These are phyloP conservation scores for Breviolum minutum DNA, from an alignment of 73 alveolate species.

Conservation along the genomic window DNA sequence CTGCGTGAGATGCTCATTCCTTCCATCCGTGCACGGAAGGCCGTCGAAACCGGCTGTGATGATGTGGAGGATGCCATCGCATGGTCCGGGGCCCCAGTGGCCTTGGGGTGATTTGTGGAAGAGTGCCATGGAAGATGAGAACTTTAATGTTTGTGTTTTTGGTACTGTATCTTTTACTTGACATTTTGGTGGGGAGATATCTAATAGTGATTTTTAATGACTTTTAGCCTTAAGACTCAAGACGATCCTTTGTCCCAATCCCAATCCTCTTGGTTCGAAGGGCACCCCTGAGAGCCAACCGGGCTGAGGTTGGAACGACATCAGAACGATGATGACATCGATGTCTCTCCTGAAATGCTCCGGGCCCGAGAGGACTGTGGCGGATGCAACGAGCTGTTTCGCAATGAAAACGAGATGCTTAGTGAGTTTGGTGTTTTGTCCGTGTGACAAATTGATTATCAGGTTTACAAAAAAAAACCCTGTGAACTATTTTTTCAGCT, in stretches of 20 bases:
- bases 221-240: no score
- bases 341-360: slow-evolving; percentile 67
- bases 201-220: no score
- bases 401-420: neutral
- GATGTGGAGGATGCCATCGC: slow-evolving; percentile 80
- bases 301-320: slow-evolving; percentile 66
- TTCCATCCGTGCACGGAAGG: slow-evolving; percentile 85
- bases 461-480: neutral
- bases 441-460: neutral
- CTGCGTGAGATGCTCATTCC: slow-evolving; percentile 76
- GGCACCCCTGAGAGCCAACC: no score
- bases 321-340: slow-evolving; percentile 79
- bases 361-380: slow-evolving; percentile 63
- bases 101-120: neutral
- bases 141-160: no score
- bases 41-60: neutral
- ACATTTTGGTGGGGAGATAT: neutral
- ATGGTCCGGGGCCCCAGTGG: slow-evolving; percentile 2
- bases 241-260: no score
- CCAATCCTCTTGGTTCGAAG: no score
- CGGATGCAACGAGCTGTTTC: no score
- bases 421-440: neutral
- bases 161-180: neutral
- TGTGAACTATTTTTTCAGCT: no score
- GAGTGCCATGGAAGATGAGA: neutral